Conservation (phyloP, 1,284 basidiomycete genomes). For the Coniophora puteana region DNA sequence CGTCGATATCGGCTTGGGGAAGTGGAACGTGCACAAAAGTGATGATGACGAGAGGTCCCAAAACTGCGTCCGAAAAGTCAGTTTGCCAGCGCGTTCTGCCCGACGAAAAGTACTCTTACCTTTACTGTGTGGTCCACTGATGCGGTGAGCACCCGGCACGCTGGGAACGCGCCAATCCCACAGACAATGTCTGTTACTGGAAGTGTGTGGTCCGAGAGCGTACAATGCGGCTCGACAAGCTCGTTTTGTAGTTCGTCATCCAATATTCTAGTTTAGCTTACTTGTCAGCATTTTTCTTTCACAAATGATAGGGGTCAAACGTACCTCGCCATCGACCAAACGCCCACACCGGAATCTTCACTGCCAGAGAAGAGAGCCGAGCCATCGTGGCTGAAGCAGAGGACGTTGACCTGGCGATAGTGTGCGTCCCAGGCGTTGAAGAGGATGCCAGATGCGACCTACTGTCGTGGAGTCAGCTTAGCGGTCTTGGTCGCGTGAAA, state of each 20-base stretch:
- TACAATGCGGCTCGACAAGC: conserved; percentile 73
- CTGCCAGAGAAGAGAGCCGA: conserved; percentile 81
- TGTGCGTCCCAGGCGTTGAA: conserved; percentile 93
- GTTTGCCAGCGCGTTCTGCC: too few species aligned
- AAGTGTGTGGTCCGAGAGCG: conserved; percentile 88
- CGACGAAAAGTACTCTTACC: conserved; percentile 36
- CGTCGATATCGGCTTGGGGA: conserved; percentile 68
- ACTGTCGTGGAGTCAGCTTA: conserved; percentile 21
- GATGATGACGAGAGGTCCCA: conserved; percentile 80
- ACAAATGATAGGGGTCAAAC: conserved; percentile 29
- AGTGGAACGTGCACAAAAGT: conserved; percentile 83
- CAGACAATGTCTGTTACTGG: conserved; percentile 82
- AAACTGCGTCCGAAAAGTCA: conserved; percentile 38
- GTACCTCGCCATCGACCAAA: conserved; percentile 87
- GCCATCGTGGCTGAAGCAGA: conserved; percentile 83
- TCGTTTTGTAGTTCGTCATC: conserved; percentile 70
- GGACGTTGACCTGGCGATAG: conserved; percentile 82
- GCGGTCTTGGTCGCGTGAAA: conserved; percentile 3
- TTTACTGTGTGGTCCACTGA: conserved; percentile 93
- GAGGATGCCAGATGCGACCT: conserved; percentile 88
- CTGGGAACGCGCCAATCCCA: conserved; percentile 78
- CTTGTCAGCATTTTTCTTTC: conserved; percentile 9
- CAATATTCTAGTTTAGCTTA: conserved; percentile 46
- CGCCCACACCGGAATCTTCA: conserved; percentile 84
- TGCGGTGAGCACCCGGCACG: conserved; percentile 74